These are phyloP conservation scores for Yarrowia porcina DNA, from an alignment of 805 yeast genomes.

Conservation along the genomic window DNA sequence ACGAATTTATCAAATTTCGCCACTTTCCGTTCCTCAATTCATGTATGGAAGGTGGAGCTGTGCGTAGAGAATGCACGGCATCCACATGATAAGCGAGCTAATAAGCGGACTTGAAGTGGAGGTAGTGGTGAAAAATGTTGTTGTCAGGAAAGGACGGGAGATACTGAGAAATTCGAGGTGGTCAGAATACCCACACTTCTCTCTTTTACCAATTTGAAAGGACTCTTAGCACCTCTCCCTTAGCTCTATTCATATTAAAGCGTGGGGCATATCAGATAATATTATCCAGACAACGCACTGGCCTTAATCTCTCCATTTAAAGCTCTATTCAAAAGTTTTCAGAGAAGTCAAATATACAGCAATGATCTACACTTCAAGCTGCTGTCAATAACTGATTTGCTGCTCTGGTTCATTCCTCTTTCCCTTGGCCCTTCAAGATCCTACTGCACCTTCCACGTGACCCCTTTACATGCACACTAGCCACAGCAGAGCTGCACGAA, in stretches of 20 bases:
- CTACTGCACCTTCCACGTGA: neutral
- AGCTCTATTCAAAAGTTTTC: neutral
- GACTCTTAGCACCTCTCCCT: no score
- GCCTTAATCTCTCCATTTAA: no score
- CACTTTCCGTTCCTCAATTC: neutral
- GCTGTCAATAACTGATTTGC: no score
- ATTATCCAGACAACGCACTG: neutral
- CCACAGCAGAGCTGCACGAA: neutral
- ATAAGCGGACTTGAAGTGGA: neutral
- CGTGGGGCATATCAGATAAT: neutral
- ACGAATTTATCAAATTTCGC: neutral
- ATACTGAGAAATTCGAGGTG: no score
- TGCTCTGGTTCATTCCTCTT: neutral
- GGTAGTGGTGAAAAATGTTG: neutral
- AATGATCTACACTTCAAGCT: no score
- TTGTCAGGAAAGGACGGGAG: neutral
- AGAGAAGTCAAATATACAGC: neutral
- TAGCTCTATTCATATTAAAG: no score
- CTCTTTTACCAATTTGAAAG: no score
- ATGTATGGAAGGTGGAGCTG: neutral
- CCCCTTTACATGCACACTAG: neutral
- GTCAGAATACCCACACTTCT: no score
- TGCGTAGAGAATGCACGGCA: constrained; percentile 2
- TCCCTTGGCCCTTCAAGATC: neutral
- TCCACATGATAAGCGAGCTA: constrained; percentile 12